Evolutionary conservation across 2,329 filamentous ascomycete species (phyloP), one percentile per base, ranked within the genome.

Genomic region (Pseudogymnoascus sp.): DNA sequence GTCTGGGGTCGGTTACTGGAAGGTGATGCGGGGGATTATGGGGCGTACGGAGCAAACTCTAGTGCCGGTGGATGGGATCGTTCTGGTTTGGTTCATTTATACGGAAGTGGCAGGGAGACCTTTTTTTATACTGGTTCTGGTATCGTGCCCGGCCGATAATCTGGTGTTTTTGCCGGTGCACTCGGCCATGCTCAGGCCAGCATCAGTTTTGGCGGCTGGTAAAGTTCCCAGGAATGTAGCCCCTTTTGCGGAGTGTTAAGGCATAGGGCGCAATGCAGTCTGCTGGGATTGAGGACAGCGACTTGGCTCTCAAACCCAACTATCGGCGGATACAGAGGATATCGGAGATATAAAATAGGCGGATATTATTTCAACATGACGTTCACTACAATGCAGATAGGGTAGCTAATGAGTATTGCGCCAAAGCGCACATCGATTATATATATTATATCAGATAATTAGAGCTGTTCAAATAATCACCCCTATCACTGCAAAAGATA

Each of bases 391-490:
- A 35, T 35, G 21, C n/a, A 33, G 14, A 55, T 21, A 26, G 8
- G 26, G 26, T 29, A 55, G 16, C 5, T 21, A 55, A 8, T 33
- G n/a, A 21, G 33, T 55, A 35, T 14, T 55, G 29, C 29, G 16
- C 2, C 16, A 33, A 21, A 55, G 49, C n/a, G n/a, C 49, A 55
- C n/a, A 21, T 2, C 26, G 49, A 55, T 55, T 55, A 12, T 55
- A 55, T 33, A 21, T 55, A 55, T 55, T 55, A 33, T 55, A 55
- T 55, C 29, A 55, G 16, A 55, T 33, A 55, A 21, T 55, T 55
- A 55, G 33, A 33, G 49, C 29, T 55, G 29, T 55, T 35, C 11
- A 55, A 55, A 55, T 21, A 11, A 55, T 55, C 16, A 16, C 21
- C 45, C 29, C 3, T 55, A n/a, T 55, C 45, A 55, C 29, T 35